Percentiles rank a stretch among this genome's conserved stretches.
phyloP scores from a whole-genome alignment of 495 filamentous ascomycete species.

The Tuber microsphaerosporum region DNA sequence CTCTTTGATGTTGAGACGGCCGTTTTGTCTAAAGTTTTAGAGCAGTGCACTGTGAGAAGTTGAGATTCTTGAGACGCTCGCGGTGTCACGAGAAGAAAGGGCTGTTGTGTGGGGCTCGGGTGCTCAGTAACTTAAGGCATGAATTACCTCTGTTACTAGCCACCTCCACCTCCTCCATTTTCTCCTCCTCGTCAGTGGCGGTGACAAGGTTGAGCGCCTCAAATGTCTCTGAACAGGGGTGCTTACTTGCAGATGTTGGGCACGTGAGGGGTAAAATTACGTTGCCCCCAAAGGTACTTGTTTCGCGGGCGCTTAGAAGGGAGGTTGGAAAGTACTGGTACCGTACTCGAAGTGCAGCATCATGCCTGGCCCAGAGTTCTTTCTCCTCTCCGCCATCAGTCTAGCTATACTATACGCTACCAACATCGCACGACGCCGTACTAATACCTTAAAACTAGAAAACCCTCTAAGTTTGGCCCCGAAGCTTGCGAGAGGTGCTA shows the following conservation, averaged over 20 bases:
- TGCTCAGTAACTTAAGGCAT: neutral
- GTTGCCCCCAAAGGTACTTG: neutral
- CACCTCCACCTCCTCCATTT: slow-evolving; percentile 5
- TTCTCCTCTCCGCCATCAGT: neutral
- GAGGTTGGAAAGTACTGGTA: neutral
- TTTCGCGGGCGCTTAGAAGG: neutral
- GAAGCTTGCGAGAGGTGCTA: neutral
- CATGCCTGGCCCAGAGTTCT: neutral
- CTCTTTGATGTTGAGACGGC: neutral
- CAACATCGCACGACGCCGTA: neutral
- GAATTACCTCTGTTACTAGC: slow-evolving; percentile 9
- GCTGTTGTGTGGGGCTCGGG: neutral
- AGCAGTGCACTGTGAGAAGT: neutral
- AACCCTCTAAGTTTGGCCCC: too few species aligned
- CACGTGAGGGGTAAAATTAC: neutral
- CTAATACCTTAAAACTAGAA: neutral
- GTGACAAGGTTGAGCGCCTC: neutral
- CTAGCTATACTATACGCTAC: neutral
- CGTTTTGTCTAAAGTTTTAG: neutral
- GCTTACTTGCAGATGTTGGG: slow-evolving; percentile 17
- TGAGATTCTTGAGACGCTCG: slow-evolving; percentile 2
- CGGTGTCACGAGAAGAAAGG: neutral
- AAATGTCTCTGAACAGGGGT: slow-evolving; percentile 10
- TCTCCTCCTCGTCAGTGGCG: neutral
- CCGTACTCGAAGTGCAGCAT: neutral